A percentile compares a stretch with the other conserved stretches of the same genome.
Conservation (phyloP, 345 rosid genomes). For the Eucalyptus erythrocorys region DNA sequence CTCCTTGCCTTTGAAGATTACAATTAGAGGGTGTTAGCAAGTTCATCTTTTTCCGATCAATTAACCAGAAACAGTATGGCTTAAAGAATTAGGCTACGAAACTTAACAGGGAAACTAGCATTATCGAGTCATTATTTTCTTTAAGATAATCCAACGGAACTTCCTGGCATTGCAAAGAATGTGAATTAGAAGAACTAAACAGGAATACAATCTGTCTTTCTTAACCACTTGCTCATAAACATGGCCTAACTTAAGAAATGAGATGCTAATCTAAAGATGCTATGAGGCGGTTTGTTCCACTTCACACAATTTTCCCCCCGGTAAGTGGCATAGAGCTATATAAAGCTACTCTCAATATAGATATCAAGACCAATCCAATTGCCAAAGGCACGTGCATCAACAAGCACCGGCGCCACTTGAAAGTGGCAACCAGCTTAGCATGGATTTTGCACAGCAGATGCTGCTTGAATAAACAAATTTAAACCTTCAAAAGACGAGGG, state of each 20-base stretch:
- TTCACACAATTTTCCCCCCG: not conserved
- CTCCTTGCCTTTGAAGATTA: conserved; percentile 60
- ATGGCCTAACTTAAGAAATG: not conserved
- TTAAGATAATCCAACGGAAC: not conserved
- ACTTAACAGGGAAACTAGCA: not conserved
- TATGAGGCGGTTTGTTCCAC: not conserved
- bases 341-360: not conserved
- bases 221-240: not conserved
- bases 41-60: not conserved
- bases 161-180: not conserved
- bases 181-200: not conserved
- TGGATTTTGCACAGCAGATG: not conserved
- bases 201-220: not conserved
- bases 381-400: not conserved
- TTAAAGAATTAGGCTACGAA: not conserved
- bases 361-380: not conserved
- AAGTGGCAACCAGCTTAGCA: not conserved
- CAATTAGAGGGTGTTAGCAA: not conserved
- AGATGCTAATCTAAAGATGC: not conserved
- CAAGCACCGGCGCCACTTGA: not conserved
- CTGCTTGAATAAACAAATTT: not conserved
- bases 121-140: not conserved
- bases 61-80: not conserved
- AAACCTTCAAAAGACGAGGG: not conserved
- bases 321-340: not conserved